These are phyloP conservation scores for Colletotrichum sansevieriae DNA, from an alignment of 2,329 filamentous ascomycete genomes.

Conservation along the genomic window DNA sequence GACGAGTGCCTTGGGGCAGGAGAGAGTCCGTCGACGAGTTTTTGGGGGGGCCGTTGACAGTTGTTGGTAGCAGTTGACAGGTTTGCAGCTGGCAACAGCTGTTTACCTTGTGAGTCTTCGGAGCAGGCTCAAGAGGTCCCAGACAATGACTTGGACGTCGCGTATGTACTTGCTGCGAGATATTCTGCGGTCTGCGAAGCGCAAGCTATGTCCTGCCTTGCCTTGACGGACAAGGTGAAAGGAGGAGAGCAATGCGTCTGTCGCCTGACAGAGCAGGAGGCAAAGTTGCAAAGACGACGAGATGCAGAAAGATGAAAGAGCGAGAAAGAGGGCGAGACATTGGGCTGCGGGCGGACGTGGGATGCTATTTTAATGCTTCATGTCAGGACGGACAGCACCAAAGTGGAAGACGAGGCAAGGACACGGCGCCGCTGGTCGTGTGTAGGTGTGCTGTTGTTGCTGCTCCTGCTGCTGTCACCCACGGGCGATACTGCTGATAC, in stretches of 20 bases:
- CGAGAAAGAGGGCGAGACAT: slow-evolving; percentile 3
- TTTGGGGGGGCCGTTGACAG: slow-evolving; percentile 1
- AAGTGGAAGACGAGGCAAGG: neutral
- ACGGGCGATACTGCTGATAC: neutral
- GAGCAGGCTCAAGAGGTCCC: neutral
- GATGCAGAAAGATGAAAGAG: neutral
- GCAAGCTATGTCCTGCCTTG: slow-evolving; percentile 30
- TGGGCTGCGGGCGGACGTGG: slow-evolving; percentile 6
- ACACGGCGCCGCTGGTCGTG: neutral
- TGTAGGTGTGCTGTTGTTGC: neutral
- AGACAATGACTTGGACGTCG: neutral
- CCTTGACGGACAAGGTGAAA: slow-evolving; percentile 20
- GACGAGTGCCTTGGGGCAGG: slow-evolving; percentile 1
- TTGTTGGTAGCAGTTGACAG: neutral
- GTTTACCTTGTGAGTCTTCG: neutral
- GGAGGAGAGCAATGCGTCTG: slow-evolving; percentile 24
- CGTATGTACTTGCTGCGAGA: neutral
- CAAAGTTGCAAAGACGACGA: slow-evolving; percentile 2
- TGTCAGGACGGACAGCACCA: neutral
- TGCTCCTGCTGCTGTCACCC: neutral
- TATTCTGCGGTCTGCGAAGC: slow-evolving; percentile 12
- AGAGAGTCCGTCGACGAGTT: neutral
- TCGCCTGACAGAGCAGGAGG: slow-evolving; percentile 13
- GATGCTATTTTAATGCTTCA: slow-evolving; percentile 34
- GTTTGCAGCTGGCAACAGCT: neutral